Evolutionary conservation across 495 filamentous ascomycete genomes (phyloP).

Genomic region (Tuber magnatum): DNA sequence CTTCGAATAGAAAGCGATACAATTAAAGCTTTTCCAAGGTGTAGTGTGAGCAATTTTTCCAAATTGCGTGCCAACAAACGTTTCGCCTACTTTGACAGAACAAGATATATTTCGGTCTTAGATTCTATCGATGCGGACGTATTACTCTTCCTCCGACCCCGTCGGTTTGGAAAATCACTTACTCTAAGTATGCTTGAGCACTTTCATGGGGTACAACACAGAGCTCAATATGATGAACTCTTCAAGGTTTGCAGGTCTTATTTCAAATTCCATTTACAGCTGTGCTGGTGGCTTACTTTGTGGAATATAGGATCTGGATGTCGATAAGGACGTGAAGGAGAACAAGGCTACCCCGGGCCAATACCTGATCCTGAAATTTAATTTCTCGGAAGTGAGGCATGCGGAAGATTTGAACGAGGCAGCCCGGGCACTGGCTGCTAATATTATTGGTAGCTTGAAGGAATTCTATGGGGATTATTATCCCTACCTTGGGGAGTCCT

Average conservation of each 20-base stretch:
- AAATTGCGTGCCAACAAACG: too few relatives aligned
- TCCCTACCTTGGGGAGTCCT: neutral
- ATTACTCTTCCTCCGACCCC: neutral
- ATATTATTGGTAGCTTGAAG: neutral
- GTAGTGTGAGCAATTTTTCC: too few relatives aligned
- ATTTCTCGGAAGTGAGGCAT: neutral
- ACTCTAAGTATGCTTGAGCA: constrained; percentile 4
- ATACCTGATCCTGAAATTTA: constrained; percentile 12
- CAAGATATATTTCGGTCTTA: too few relatives aligned
- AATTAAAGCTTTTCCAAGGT: too few relatives aligned
- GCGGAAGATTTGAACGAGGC: neutral
- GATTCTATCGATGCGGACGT: too few relatives aligned
- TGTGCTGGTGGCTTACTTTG: too few relatives aligned
- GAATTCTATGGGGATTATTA: constrained; percentile 3
- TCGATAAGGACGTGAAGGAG: neutral
- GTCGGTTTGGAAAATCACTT: neutral
- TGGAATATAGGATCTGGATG: constrained; percentile 1
- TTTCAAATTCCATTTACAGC: too few relatives aligned
- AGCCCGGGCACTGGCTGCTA: neutral
- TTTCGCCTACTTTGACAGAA: too few relatives aligned
- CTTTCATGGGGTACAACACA: constrained; percentile 4
- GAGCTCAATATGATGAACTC: neutral
- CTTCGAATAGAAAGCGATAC: too few relatives aligned
- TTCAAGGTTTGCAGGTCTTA: too few relatives aligned
- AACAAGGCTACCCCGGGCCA: neutral